Conservation (phyloP, 257 asterid species). For the Ophiorrhiza pumila region DNA sequence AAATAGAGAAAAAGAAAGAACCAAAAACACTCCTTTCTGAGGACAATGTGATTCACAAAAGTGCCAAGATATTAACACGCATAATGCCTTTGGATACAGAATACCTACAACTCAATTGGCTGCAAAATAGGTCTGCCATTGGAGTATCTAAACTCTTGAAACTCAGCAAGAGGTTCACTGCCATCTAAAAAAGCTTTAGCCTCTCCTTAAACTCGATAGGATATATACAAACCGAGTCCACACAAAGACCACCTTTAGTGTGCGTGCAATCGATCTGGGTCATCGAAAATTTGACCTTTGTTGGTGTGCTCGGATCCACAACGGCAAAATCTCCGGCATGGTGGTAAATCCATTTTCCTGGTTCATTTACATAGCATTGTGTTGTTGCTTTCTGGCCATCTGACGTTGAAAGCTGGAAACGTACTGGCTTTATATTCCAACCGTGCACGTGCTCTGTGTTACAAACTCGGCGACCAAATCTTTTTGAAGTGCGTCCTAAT, state of each 20-base stretch:
- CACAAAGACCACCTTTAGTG: conserved; percentile 86
- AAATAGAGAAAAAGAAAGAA: too few relatives aligned
- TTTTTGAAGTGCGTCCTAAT: conserved; percentile 55
- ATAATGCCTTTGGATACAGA: conserved; percentile 5
- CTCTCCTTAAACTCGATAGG: conserved; percentile 58
- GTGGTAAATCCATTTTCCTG: conserved; percentile 65
- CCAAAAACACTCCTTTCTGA: background rate
- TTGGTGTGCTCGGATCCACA: conserved; percentile 26
- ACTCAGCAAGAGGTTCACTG: conserved; percentile 20
- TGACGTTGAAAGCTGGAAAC: conserved; percentile 66
- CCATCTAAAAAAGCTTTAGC: conserved; percentile 56
- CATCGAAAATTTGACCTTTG: conserved; percentile 73
- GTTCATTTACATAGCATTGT: conserved; percentile 72
- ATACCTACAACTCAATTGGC: conserved; percentile 8
- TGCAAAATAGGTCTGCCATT: conserved; percentile 5
- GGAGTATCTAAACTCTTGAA: background rate
- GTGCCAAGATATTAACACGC: background rate
- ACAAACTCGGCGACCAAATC: conserved; percentile 64
- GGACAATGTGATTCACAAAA: conserved; percentile 1
- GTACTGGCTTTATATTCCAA: conserved; percentile 82
- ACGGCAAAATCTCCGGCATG: conserved; percentile 82
- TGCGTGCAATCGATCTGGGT: conserved; percentile 96
- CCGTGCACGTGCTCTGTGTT: conserved; percentile 80
- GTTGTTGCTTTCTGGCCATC: conserved; percentile 73
- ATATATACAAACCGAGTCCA: conserved; percentile 70